These are phyloP conservation scores for Mycena rebaudengoi DNA, from an alignment of 768 basidiomycete genomes.

Conservation along the genomic window DNA sequence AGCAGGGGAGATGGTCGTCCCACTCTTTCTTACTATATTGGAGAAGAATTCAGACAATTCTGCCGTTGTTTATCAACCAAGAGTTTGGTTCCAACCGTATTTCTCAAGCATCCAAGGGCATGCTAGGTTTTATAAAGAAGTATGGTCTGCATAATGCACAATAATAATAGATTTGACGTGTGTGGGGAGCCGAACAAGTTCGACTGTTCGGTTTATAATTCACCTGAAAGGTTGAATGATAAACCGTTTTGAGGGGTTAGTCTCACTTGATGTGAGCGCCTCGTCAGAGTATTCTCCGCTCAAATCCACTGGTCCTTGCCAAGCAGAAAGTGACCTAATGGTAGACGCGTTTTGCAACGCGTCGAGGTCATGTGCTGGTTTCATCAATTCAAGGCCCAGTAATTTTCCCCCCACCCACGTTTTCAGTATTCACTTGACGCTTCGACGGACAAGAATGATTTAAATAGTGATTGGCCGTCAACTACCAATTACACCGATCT, in stretches of 20 bases:
- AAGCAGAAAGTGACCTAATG: no score
- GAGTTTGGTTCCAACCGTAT: background rate
- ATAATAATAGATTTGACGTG: background rate
- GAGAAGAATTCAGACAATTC: background rate
- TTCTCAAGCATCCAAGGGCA: background rate
- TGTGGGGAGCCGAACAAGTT: slow-evolving; percentile 12
- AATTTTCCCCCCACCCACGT: no score
- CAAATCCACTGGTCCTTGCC: no score
- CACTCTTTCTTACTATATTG: slow-evolving; percentile 34
- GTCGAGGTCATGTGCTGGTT: no score
- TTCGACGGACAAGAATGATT: no score
- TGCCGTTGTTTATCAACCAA: slow-evolving; percentile 4
- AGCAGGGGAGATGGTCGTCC: slow-evolving; percentile 44
- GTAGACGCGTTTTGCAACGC: no score
- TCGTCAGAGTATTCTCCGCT: slow-evolving; percentile 2
- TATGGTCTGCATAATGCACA: slow-evolving; percentile 1
- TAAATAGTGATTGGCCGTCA: no score
- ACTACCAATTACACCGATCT: no score
- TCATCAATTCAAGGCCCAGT: no score
- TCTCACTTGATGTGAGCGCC: slow-evolving; percentile 2
- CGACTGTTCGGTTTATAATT: slow-evolving; percentile 9
- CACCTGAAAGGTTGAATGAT: background rate
- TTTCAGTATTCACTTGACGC: no score
- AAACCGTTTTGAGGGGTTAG: slow-evolving; percentile 8
- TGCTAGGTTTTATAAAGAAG: background rate